Evolutionary conservation across 1,284 basidiomycete species (phyloP), one percentile per base, ranked within the genome.

Genomic region (Athelia sp.): DNA sequence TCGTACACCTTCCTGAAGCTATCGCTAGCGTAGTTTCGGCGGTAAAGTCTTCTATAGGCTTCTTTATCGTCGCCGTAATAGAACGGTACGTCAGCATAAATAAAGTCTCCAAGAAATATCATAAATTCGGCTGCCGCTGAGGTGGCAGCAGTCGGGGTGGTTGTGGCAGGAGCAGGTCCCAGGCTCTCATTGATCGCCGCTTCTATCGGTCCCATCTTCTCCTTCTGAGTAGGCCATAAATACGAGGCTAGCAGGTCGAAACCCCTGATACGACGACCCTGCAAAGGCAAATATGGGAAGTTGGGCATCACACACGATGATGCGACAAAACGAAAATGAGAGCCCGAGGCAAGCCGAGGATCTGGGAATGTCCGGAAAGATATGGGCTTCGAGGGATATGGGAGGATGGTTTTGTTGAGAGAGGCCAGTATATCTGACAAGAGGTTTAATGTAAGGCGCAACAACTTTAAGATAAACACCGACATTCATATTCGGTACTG

Each of bases 31-130:
- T 85, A 87, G 53, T 79, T 80, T 46, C 82, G 74, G 24, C 86
- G 68, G 59, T 89, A 89, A 15, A 85, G 69, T 36, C 83, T 73
- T 50, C 76, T 66, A 60, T 85, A 88, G 6, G 75, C 72, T 47
- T 82, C 75, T 49, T 67, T 64, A 51, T 73, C 65, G 52, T 81
- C 77, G 3, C 82, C 81, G 48, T 75, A 73, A 62, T 81, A 84
- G 13, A 72, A 53, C 2, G 88, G 88, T 1, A 89, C 81, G 59
- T 91, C 87, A 4, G 83, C 84, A 56, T 91, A 90, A 57, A 91
- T 84, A 57, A 87, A 84, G 59, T 90, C 85, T 2, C 85, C 84
- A 46, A 87, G 65, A 60, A 86, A 79, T 11, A 87, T 59, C 64
- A 87, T 64, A 56, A 87, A 88, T 50, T 79, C 75, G 2, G 72